These are phyloP conservation scores for Volvariella volvacea DNA, from an alignment of 1,284 basidiomycete genomes.

Conservation along the genomic window DNA sequence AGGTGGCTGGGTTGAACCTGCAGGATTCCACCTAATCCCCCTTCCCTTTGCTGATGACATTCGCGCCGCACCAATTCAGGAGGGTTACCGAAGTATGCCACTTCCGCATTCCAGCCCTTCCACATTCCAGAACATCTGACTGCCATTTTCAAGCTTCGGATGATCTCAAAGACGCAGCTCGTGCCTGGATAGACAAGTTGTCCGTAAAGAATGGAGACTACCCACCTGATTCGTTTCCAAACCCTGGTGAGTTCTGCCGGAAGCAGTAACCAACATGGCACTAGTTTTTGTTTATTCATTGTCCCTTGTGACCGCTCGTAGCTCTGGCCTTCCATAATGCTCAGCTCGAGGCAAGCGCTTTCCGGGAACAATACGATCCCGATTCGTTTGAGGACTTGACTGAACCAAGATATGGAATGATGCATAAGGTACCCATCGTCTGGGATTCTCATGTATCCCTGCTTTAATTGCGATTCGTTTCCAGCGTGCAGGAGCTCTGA, in stretches of 20 bases:
- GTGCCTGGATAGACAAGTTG: conserved; percentile 73
- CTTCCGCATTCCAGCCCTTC: conserved; percentile 4
- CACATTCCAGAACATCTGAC: neutral
- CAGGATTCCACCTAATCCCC: conserved; percentile 89
- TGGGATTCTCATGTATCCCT: conserved; percentile 5
- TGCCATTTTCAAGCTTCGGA: conserved; percentile 48
- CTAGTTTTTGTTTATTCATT: conserved; percentile 5
- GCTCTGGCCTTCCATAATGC: conserved; percentile 83
- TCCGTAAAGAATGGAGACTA: conserved; percentile 76
- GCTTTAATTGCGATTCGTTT: conserved; percentile 8
- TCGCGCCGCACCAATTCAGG: conserved; percentile 61
- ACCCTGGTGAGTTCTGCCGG: conserved; percentile 62
- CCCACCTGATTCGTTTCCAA: conserved; percentile 85
- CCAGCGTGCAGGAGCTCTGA: conserved; percentile 69
- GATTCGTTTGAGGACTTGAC: conserved; percentile 76
- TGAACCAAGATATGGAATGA: conserved; percentile 68
- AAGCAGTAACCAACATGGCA: neutral
- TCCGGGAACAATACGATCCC: conserved; percentile 80
- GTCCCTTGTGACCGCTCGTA: conserved; percentile 18
- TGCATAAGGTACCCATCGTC: conserved; percentile 58
- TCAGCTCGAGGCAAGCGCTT: conserved; percentile 87
- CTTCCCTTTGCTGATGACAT: conserved; percentile 95
- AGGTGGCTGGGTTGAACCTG: conserved; percentile 75
- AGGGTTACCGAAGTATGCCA: conserved; percentile 46
- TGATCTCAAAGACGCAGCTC: conserved; percentile 62